Conservation (phyloP, 2,329 filamentous ascomycete species). For the Apiospora hydei region DNA sequence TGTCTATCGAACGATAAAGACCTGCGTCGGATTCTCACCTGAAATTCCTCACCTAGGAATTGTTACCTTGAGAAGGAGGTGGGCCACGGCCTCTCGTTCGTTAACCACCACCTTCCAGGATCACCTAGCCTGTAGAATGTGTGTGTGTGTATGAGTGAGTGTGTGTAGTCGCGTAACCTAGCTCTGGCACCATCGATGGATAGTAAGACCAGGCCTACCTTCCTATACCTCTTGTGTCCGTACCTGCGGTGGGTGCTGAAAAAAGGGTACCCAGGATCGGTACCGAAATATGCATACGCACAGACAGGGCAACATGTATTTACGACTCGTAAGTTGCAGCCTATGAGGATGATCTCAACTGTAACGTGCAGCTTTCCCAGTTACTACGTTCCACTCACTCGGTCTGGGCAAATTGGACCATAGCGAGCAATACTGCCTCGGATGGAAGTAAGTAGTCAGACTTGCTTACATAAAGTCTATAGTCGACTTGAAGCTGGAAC, state of each 20-base stretch:
- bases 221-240: not conserved
- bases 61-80: not conserved
- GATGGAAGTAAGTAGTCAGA: not conserved
- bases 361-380: not conserved
- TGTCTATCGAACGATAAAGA: conserved; percentile 6
- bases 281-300: too few species aligned
- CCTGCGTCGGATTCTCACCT: not conserved
- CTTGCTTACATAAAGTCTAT: conserved; percentile 13
- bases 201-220: not conserved
- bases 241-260: not conserved
- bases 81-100: not conserved
- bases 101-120: not conserved
- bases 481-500: not conserved
- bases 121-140: not conserved
- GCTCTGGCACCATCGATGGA: not conserved
- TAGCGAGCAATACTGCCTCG: not conserved
- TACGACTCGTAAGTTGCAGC: not conserved
- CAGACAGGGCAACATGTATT: not conserved
- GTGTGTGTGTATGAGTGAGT: too few species aligned
- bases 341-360: not conserved
- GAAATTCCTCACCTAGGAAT: not conserved
- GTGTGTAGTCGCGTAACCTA: not conserved
- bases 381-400: not conserved
- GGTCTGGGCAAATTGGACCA: not conserved
- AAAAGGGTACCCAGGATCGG: not conserved